Base-by-base conservation (phyloP, 78 protist species). In the Pelomyxa schiedti region DNA sequence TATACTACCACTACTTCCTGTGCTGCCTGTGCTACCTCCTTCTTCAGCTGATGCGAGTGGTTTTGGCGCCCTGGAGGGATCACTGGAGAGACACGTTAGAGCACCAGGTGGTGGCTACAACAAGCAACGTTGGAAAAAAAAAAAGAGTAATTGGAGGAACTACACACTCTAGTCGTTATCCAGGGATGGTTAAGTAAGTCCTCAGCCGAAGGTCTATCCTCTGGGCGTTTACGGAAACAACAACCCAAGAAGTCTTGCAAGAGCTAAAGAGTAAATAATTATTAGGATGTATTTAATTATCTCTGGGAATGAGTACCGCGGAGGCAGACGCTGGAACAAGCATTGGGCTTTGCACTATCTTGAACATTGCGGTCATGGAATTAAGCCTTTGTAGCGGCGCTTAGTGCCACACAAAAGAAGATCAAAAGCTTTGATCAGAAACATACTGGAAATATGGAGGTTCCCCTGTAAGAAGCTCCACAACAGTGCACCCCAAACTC, bases 381-480 rank as follows among this genome's bases (percentile, higher is more conserved):
- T 47, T 47, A 16, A 47, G 58, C 32, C 58, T 16, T n/a, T n/a
- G n/a, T n/a, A n/a, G n/a, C n/a, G n/a, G n/a, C n/a, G n/a, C n/a
- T n/a, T n/a, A n/a, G n/a, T n/a, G n/a, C n/a, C n/a, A n/a, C n/a
- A n/a, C n/a, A n/a, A n/a, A n/a, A n/a, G n/a, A n/a, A n/a, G n/a
- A n/a, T n/a, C n/a, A n/a, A n/a, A n/a, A n/a, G n/a, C n/a, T n/a
- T n/a, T n/a, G n/a, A n/a, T n/a, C n/a, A n/a, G n/a, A n/a, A n/a
- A n/a, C n/a, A n/a, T n/a, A n/a, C n/a, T n/a, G n/a, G 58, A 47
- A 39, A 40, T 39, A 82, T 1, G 86, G 86, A 4, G 81, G 84
- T 38, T 81, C 82, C 24, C 86, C 86, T 3, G 86, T 82, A 7
- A 79, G 52, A 79, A 82, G 82, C 81, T 82, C 86, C 9, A 77